Evolutionary conservation across 306 rosid species (phyloP), one percentile per base, ranked within the genome.

Genomic region (Astragalus glycyphyllos): DNA sequence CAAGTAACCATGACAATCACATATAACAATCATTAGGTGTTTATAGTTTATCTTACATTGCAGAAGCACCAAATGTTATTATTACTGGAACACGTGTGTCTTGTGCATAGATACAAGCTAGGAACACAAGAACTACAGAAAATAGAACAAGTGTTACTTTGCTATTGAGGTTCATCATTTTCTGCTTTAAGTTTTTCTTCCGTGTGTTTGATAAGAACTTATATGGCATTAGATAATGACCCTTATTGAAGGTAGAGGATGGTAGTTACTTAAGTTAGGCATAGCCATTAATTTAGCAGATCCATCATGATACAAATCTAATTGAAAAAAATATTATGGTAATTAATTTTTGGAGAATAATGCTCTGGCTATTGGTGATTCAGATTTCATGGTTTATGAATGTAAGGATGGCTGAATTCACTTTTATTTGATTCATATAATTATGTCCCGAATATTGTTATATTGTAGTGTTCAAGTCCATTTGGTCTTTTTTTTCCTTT

Each of bases 41-140:
- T 1, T 2, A 20, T 20, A 20, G 2, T 1, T 20, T 20, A 20
- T 20, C 23, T 20, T n/a, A n/a, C n/a, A n/a, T n/a, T 0, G 82
- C 96, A 26, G 98, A 94, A 71, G 90, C 98, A 38, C 98, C 98
- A 69, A 94, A 94, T 11, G 92, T 85, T 2, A 94, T 77, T 69
- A 94, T 79, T 13, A 95, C 97, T 3, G 98, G 95, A 17, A 94
- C 97, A 72, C 90, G 79, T 4, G 96, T 77, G 14, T 93, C 92
- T 73, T 94, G 98, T 48, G 90, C 90, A 82, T 84, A 38, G 10
- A 65, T 81, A 34, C 71, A 83, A 15, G 77, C 16, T 2, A 80
- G 58, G 13, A 81, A 69, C 37, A 66, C 76, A 84, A 60, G 83
- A n/a, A n/a, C n/a, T 48, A 61, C 83, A 8, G 79, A 68, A 50